Conservation (phyloP, 148 eudicot species). For the Agrostemma githago region DNA sequence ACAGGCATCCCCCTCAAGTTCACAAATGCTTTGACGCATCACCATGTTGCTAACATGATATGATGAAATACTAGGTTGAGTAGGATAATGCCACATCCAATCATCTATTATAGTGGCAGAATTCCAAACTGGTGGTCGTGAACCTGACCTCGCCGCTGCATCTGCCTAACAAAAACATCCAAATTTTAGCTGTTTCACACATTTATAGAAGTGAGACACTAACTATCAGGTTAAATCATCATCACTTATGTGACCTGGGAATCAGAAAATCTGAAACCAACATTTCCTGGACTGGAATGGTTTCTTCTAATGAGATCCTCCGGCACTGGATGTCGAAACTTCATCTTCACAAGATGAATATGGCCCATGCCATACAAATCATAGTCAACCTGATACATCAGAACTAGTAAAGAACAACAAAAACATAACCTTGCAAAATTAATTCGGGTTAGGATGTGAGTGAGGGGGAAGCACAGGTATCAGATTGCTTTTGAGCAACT, state of each 20-base stretch:
- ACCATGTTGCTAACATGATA: conserved; percentile 25
- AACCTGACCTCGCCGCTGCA: conserved; percentile 28
- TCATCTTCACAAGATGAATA: conserved; percentile 77
- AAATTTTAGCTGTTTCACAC: conserved; percentile 12
- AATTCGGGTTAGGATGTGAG: not conserved
- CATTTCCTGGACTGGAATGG: conserved; percentile 17
- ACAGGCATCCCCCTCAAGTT: conserved; percentile 82
- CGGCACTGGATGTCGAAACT: conserved; percentile 75
- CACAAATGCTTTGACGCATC: conserved; percentile 71
- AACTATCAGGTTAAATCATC: not conserved
- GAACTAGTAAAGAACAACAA: conserved; percentile 6
- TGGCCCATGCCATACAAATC: conserved; percentile 96
- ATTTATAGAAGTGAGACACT: not conserved
- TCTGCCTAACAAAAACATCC: conserved; percentile 53
- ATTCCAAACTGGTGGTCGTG: conserved; percentile 50
- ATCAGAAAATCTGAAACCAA: conserved; percentile 29
- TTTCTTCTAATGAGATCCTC: conserved; percentile 29
- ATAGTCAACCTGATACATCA: conserved; percentile 58
- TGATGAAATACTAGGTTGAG: conserved; percentile 40
- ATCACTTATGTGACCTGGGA: conserved; percentile 42
- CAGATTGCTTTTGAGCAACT: not conserved
- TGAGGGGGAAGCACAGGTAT: not conserved
- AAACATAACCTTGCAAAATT: not conserved
- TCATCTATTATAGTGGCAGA: conserved; percentile 65
- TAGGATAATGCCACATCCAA: conserved; percentile 64